phyloP scores from a whole-genome alignment of 129 eudicot genomes.

The Flaveria linearis region DNA sequence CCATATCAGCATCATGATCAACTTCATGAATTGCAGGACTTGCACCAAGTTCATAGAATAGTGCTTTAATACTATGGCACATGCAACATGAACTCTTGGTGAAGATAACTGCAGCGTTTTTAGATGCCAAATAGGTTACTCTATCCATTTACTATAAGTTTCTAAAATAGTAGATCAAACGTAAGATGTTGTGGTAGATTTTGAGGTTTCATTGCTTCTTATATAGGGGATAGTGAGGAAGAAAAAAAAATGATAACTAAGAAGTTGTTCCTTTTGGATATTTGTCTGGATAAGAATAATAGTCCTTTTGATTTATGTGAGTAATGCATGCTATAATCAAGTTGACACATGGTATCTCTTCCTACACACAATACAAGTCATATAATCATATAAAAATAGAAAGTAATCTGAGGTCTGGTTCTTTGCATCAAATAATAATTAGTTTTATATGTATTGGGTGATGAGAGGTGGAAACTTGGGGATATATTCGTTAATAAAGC shows the following conservation, averaged over 20 bases:
- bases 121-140: constrained; percentile 72
- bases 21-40: constrained; percentile 91
- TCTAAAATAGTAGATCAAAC: background rate
- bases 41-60: constrained; percentile 87
- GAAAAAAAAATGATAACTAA: constrained; percentile 30
- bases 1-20: constrained; percentile 79
- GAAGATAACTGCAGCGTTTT: constrained; percentile 90
- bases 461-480: constrained; percentile 26
- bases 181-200: constrained; percentile 35
- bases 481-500: constrained; percentile 41
- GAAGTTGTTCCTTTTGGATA: constrained; percentile 54
- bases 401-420: constrained; percentile 17
- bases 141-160: constrained; percentile 51
- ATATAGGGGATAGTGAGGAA: constrained; percentile 50
- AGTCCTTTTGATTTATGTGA: constrained; percentile 41
- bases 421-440: constrained; percentile 32
- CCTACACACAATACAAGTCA: constrained; percentile 28
- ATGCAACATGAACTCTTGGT: constrained; percentile 94
- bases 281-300: constrained; percentile 49
- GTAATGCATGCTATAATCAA: constrained; percentile 50
- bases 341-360: constrained; percentile 51
- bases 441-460: constrained; percentile 14
- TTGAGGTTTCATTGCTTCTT: constrained; percentile 46
- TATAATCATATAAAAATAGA: constrained; percentile 18
- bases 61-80: constrained; percentile 86